Evolutionary conservation across 495 filamentous ascomycete species (phyloP).

Genomic region (Penicillium simplicissimum): DNA sequence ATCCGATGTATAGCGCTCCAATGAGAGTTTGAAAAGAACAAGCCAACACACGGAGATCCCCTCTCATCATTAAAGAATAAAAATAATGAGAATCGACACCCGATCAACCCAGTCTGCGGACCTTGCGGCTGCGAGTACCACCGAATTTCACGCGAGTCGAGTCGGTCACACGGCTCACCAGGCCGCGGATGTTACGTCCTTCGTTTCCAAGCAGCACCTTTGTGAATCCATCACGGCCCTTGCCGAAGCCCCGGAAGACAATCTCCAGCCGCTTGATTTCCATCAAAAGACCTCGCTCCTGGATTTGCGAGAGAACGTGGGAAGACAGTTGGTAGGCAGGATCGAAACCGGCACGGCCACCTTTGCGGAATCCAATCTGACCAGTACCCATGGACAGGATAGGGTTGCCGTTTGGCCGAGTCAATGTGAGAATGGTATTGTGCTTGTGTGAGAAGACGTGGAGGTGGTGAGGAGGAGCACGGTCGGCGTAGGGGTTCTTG

Average conservation of each 20-base stretch:
- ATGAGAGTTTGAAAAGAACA: conserved; percentile 10
- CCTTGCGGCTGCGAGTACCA: conserved; percentile 80
- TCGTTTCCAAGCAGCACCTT: conserved; percentile 88
- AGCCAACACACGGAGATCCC: neutral
- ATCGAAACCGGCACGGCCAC: conserved; percentile 76
- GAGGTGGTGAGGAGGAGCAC: conserved; percentile 68
- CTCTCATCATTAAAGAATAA: neutral
- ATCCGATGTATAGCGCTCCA: conserved; percentile 11
- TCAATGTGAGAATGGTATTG: conserved; percentile 90
- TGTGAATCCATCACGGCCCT: conserved; percentile 80
- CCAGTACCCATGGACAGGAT: conserved; percentile 76
- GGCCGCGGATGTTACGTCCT: conserved; percentile 67
- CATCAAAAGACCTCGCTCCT: conserved; percentile 69
- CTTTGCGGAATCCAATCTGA: conserved; percentile 84
- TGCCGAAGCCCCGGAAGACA: conserved; percentile 77
- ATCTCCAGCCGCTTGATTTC: conserved; percentile 65
- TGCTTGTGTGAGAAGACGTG: conserved; percentile 86
- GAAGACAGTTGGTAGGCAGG: conserved; percentile 87
- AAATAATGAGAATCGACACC: neutral
- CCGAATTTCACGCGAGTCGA: conserved; percentile 90
- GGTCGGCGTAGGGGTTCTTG: conserved; percentile 40
- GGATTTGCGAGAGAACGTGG: conserved; percentile 74
- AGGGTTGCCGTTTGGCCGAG: conserved; percentile 72
- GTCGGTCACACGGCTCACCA: conserved; percentile 77
- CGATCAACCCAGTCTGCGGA: conserved; percentile 73